Evolutionary conservation across 2,329 filamentous ascomycete species (phyloP).

Genomic region (Alternaria postmessia): DNA sequence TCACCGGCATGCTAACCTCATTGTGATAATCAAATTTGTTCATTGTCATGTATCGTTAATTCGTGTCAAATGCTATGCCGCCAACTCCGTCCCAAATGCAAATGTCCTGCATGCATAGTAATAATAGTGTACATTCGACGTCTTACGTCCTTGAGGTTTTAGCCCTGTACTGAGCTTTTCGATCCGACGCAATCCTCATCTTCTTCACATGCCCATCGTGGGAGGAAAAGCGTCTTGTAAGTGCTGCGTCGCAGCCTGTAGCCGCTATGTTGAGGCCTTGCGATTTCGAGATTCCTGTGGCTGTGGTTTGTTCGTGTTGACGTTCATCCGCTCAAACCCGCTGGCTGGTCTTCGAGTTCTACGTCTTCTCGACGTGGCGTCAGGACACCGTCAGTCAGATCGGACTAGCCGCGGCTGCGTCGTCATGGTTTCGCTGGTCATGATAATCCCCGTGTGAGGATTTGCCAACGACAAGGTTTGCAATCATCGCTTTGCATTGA

Average conservation of each 20-base stretch:
- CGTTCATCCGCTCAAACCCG: background rate
- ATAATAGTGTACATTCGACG: conserved; percentile 1
- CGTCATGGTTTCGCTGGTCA: background rate
- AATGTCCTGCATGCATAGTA: conserved; percentile 4
- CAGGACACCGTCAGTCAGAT: background rate
- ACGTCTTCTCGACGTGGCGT: background rate
- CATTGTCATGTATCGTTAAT: conserved; percentile 1
- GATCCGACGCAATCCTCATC: background rate
- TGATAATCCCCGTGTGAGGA: background rate
- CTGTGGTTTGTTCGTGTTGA: background rate
- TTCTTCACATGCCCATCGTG: background rate
- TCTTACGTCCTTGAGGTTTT: background rate
- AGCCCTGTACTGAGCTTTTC: background rate
- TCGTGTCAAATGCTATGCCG: background rate
- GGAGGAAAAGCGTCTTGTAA: background rate
- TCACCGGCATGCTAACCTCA: background rate
- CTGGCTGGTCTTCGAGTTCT: background rate
- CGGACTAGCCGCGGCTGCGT: background rate
- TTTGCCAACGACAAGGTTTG: background rate
- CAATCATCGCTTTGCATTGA: background rate
- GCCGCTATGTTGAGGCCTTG: background rate
- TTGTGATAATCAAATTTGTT: background rate
- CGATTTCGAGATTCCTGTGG: background rate
- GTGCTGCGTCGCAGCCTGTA: background rate
- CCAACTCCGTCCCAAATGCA: conserved; percentile 2